phyloP scores from a whole-genome alignment of 73 alveolate genomes.

The Breviolum minutum region DNA sequence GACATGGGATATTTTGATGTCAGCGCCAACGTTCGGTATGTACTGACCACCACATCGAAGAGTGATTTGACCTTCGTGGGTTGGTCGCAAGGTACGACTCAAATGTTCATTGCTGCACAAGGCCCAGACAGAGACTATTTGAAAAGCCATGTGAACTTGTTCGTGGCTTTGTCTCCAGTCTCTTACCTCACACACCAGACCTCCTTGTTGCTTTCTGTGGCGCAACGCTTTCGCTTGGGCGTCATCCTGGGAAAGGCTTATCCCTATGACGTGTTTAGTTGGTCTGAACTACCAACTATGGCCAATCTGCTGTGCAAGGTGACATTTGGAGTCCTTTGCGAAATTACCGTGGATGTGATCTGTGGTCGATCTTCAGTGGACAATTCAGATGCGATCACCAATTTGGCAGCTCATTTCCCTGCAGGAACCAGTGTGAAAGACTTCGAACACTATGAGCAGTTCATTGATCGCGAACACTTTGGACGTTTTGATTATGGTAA shows the following conservation, averaged over 20 bases:
- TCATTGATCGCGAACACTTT: conserved; percentile 45
- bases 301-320: conserved; percentile 29
- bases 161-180: conserved; percentile 89
- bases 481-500: conserved; percentile 90
- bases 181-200: conserved; percentile 77
- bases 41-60: background rate
- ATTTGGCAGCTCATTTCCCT: conserved; percentile 88
- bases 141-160: conserved; percentile 65
- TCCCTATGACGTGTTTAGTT: conserved; percentile 83
- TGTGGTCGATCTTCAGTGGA: conserved; percentile 65
- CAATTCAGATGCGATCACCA: conserved; percentile 35
- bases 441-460: conserved; percentile 79
- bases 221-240: conserved; percentile 47
- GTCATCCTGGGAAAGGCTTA: conserved; percentile 29
- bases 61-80: conserved; percentile 56
- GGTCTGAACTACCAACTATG: conserved; percentile 81
- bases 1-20: conserved; percentile 96
- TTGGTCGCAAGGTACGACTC: conserved; percentile 88
- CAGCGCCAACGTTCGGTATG: conserved; percentile 39
- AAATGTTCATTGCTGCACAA: conserved; percentile 78
- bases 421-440: conserved; percentile 90
- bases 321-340: conserved; percentile 50
- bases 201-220: conserved; percentile 28
- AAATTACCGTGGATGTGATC: conserved; percentile 54
- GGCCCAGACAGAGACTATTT: conserved; percentile 50